phyloP scores from a whole-genome alignment of 1,284 basidiomycete genomes.

The Phlebopus sp. region DNA sequence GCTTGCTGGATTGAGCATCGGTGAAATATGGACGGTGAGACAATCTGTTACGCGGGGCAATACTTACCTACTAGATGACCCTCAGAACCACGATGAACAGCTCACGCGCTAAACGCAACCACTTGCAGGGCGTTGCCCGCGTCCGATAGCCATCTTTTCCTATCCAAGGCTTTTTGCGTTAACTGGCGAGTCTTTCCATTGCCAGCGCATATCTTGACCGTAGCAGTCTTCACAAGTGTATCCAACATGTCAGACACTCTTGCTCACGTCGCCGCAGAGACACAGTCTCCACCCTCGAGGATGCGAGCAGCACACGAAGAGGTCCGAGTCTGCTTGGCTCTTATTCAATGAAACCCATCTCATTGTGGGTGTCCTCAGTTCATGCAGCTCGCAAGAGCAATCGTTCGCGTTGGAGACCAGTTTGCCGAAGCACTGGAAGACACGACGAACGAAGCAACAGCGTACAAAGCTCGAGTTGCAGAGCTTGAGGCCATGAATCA shows the following conservation, averaged over 20 bases:
- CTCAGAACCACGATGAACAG: conserved; percentile 11
- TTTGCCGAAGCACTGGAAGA: conserved; percentile 30
- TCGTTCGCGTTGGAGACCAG: conserved; percentile 31
- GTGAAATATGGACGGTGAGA: conserved; percentile 13
- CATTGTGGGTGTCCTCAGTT: conserved; percentile 14
- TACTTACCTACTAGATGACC: conserved; percentile 9
- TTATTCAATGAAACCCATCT: not conserved
- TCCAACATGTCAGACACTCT: conserved; percentile 5
- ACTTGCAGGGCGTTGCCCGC: not conserved
- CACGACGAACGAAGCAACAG: conserved; percentile 24
- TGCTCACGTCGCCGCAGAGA: not conserved
- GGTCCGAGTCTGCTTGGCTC: conserved; percentile 10
- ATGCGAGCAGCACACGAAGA: conserved; percentile 27
- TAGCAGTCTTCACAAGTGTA: not conserved
- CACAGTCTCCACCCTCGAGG: conserved; percentile 19
- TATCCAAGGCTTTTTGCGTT: conserved; percentile 2
- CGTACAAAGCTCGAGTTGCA: conserved; percentile 26
- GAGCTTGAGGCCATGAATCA: conserved; percentile 29
- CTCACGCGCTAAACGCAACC: not conserved
- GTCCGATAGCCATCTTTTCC: conserved; percentile 1
- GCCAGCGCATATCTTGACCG: not conserved
- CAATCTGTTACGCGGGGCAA: conserved; percentile 15
- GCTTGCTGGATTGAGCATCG: conserved; percentile 10
- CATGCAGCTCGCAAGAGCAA: conserved; percentile 21
- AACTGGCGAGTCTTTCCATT: not conserved